Evolutionary conservation across 495 filamentous ascomycete species (phyloP), one percentile per base, ranked within the genome.

Genomic region (Penicillium cosmopolitanum): DNA sequence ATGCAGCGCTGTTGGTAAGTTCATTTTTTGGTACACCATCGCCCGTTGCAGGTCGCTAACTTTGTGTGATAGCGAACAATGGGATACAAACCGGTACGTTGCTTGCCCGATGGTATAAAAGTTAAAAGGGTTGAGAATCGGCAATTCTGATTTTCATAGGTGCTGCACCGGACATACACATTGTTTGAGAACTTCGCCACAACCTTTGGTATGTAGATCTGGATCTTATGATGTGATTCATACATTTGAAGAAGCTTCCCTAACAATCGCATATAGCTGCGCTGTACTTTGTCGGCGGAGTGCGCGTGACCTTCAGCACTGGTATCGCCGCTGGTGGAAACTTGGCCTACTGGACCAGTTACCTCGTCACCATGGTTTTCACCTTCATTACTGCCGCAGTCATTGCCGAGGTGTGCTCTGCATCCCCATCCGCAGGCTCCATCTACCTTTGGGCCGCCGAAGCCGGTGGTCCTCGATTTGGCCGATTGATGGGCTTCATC

Each of bases 391-490:
- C 81, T 3, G 82, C 82, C 13, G 81, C 82, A 12, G 81, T 84
- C 19, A 76, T 84, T 44, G 82, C 82, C 1, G 82, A 84, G 64
- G 78, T 83, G 38, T 84, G 82, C 59, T 84, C 81, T 15, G 80
- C 82, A 12, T 80, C 80, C 11, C 82, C 82, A 2, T 80, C 82
- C 0, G 81, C 82, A 11, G 82, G 82, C 0, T 84, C 81, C 0
- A 84, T 84, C 57, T 84, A 84, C 55, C 72, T 84, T 46, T 84
- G 82, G 82, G 82, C 82, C 18, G 82, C 82, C 16, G 82, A 84
- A 62, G 72, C 81, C 10, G 82, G 82, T 42, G 82, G 82, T 38
- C 79, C 79, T 36, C 70, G 75, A 25, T 84, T 73, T 64, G 82
- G 82, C 9, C 66, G 82, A 44, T 68, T 84, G 3, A 67, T 84